Evolutionary conservation across 139 green algal genomes (phyloP).

Genomic region (Gonium pectorale): DNA sequence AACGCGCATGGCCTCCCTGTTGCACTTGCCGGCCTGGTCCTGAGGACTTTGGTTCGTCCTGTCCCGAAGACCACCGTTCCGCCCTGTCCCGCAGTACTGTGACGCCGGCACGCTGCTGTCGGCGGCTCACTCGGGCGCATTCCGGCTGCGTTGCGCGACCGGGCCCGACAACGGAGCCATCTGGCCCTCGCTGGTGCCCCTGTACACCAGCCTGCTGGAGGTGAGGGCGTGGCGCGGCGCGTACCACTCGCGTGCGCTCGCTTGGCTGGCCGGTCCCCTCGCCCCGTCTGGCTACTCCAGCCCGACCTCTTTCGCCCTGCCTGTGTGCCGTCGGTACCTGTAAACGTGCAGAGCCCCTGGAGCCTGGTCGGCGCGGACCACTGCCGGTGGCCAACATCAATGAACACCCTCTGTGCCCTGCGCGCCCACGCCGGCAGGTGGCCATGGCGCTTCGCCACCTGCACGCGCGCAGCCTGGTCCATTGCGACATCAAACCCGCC

Average conservation of each 20-base stretch:
- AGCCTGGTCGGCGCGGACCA: too few species aligned
- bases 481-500: constrained; percentile 17
- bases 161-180: background rate
- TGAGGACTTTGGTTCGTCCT: too few species aligned
- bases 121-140: constrained; percentile 3
- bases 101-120: constrained; percentile 48
- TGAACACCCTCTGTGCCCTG: too few species aligned
- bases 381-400: too few species aligned
- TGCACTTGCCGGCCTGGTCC: too few species aligned
- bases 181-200: background rate
- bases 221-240: background rate
- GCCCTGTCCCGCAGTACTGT: constrained; percentile 33
- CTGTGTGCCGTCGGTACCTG: too few species aligned
- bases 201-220: constrained; percentile 34
- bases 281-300: background rate
- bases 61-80: too few species aligned
- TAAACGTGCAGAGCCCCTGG: too few species aligned
- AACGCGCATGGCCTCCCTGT: too few species aligned
- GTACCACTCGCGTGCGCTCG: too few species aligned
- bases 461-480: constrained; percentile 10
- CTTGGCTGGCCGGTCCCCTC: too few species aligned
- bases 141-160: constrained; percentile 15
- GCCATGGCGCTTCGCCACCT: constrained; percentile 11
- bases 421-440: background rate
- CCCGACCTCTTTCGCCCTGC: background rate